phyloP scores from a whole-genome alignment of 192 early-diverging fungal species.

The Linnemannia schmuckeri region DNA sequence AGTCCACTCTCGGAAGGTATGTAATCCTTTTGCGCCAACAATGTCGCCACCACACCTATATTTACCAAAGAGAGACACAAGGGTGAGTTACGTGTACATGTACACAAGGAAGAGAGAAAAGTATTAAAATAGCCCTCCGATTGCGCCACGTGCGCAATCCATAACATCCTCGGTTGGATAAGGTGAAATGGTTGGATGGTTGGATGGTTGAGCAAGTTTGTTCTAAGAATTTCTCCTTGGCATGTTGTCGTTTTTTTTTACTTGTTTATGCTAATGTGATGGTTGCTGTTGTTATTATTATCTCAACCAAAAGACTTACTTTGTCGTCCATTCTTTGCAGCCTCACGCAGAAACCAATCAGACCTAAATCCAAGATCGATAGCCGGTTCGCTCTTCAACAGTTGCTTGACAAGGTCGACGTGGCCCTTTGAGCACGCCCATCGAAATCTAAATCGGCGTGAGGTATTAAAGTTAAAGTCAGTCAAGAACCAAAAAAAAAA shows the following conservation, averaged over 20 bases:
- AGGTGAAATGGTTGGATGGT: background rate
- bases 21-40: conserved; percentile 36
- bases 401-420: conserved; percentile 21
- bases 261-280: too few relatives aligned
- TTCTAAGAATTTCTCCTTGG: too few relatives aligned
- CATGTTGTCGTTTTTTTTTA: too few relatives aligned
- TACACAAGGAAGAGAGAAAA: background rate
- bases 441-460: conserved; percentile 32
- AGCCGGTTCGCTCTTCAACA: conserved; percentile 28
- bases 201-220: too few relatives aligned
- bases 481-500: background rate
- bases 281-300: too few relatives aligned
- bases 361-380: conserved; percentile 39
- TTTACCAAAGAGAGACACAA: background rate
- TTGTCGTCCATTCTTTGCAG: conserved; percentile 41
- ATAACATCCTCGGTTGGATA: background rate
- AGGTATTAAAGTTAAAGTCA: background rate
- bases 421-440: conserved; percentile 52
- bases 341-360: conserved; percentile 51
- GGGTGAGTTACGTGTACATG: background rate
- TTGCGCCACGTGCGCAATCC: background rate
- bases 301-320: conserved; percentile 11
- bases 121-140: background rate
- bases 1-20: conserved; percentile 46
- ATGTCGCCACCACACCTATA: conserved; percentile 23